A percentile compares a stretch with the other conserved stretches of the same genome.
Evolutionary conservation across 768 basidiomycete species (phyloP).

Genomic region (Sistotremastrum suecicum): DNA sequence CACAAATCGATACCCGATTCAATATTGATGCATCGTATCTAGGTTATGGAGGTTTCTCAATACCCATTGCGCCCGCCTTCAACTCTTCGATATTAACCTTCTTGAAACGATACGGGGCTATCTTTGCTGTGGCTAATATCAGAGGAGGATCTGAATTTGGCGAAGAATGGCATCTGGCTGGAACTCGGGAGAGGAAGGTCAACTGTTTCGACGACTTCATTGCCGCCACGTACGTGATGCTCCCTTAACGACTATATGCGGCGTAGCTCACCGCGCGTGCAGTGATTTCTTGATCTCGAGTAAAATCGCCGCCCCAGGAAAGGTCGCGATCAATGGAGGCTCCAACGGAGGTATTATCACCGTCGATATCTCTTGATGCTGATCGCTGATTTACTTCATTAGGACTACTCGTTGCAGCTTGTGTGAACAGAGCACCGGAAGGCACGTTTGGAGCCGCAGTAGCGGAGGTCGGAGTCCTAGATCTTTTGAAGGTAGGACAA

Average conservation of each 20-base stretch:
- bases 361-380: not conserved
- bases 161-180: slow-evolving; percentile 72
- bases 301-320: slow-evolving; percentile 52
- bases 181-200: slow-evolving; percentile 53
- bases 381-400: slow-evolving; percentile 2
- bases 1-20: not conserved
- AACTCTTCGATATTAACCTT: slow-evolving; percentile 59
- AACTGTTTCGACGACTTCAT: slow-evolving; percentile 79
- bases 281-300: slow-evolving; percentile 64
- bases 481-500: slow-evolving; percentile 52
- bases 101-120: slow-evolving; percentile 52
- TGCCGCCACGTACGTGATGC: slow-evolving; percentile 48
- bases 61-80: slow-evolving; percentile 61
- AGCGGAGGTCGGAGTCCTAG: slow-evolving; percentile 72
- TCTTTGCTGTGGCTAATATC: slow-evolving; percentile 46
- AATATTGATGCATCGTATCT: not conserved
- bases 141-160: slow-evolving; percentile 70
- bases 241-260: not conserved
- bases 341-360: slow-evolving; percentile 58
- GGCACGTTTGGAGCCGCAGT: slow-evolving; percentile 65
- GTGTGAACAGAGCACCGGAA: slow-evolving; percentile 64
- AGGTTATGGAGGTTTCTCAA: slow-evolving; percentile 77
- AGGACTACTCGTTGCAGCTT: slow-evolving; percentile 79
- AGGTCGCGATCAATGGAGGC: slow-evolving; percentile 64
- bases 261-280: not conserved